phyloP scores from a whole-genome alignment of 371 early-diverging fungal species.

The Mucor irregularis region DNA sequence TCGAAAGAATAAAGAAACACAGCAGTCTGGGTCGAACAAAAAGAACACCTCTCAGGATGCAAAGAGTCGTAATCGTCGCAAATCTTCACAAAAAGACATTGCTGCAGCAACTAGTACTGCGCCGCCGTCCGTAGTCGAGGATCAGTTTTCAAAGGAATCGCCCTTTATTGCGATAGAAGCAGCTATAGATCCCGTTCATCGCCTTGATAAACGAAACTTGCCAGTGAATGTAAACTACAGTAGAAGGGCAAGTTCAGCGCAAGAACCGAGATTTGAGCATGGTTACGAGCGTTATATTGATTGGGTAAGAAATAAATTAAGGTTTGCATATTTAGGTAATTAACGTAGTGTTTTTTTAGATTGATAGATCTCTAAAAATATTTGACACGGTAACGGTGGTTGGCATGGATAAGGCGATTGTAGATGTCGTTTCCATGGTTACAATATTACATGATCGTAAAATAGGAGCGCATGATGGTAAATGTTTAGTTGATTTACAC shows the following conservation, averaged over 20 bases:
- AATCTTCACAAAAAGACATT: background rate
- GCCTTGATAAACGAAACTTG: background rate
- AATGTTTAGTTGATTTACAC: background rate
- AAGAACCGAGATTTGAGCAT: slow-evolving; percentile 22
- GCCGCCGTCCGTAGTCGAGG: too few species aligned
- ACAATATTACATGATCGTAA: slow-evolving; percentile 38
- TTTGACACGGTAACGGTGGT: slow-evolving; percentile 40
- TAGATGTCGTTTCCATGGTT: slow-evolving; percentile 40
- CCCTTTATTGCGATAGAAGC: slow-evolving; percentile 43
- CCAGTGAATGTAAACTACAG: background rate
- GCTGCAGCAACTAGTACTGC: background rate
- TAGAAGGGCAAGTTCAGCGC: background rate
- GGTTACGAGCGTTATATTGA: slow-evolving; percentile 46
- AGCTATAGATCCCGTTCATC: slow-evolving; percentile 37
- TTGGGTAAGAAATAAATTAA: slow-evolving; percentile 29
- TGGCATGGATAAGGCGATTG: slow-evolving; percentile 45
- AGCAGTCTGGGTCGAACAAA: too few species aligned
- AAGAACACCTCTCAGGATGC: too few species aligned
- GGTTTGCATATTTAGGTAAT: background rate
- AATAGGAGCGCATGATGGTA: slow-evolving; percentile 46
- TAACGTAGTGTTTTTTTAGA: slow-evolving; percentile 24
- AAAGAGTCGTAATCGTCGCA: too few species aligned
- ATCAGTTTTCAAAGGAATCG: slow-evolving; percentile 10
- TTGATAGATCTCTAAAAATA: slow-evolving; percentile 27
- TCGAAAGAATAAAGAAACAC: background rate